Evolutionary conservation across 192 early-diverging fungal genomes (phyloP).

Genomic region (Neocallimastix lanati): DNA sequence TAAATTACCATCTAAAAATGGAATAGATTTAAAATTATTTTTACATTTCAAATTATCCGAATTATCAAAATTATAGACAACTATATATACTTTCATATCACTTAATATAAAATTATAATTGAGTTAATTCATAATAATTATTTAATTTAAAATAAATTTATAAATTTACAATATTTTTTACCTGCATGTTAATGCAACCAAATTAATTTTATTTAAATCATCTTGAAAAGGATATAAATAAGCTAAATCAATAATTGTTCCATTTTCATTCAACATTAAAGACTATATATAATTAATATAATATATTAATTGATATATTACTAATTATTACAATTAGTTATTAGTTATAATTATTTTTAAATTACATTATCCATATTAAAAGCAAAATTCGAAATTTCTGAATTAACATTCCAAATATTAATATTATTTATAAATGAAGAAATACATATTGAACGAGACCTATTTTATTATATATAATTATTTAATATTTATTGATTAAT

Average conservation of each 20-base stretch:
- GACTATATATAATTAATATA: no score
- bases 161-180: background rate
- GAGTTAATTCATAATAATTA: no score
- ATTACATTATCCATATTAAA: background rate
- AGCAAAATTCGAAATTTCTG: background rate
- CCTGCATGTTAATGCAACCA: background rate
- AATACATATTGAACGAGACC: background rate
- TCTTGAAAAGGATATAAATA: background rate
- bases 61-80: background rate
- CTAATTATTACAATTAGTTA: no score
- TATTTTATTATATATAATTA: no score
- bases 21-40: background rate
- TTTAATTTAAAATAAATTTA: no score
- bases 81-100: background rate
- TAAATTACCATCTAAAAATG: background rate
- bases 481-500: no score
- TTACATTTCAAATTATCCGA: background rate
- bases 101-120: background rate
- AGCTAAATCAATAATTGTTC: background rate
- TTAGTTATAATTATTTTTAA: no score
- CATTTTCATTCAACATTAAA: background rate
- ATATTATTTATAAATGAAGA: background rate
- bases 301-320: no score
- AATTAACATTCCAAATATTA: background rate
- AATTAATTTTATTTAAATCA: background rate